Percentiles rank a stretch among this genome's conserved stretches.
Conservation (phyloP, 768 basidiomycete species). For the Exsudoporus frostii region DNA sequence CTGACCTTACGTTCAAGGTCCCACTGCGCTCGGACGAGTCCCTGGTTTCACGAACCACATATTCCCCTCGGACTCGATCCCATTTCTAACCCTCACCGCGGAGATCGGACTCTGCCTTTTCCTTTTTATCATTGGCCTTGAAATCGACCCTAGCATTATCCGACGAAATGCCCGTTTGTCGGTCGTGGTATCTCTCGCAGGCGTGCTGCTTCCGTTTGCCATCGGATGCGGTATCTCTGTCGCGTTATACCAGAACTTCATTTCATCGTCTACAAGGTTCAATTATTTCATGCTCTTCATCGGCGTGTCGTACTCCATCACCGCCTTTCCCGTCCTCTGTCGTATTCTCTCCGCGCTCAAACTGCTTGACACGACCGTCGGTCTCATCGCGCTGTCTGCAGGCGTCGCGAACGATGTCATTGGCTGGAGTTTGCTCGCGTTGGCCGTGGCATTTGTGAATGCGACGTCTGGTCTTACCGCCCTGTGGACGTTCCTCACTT, state of each 20-base stretch:
- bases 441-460: slow-evolving; percentile 91
- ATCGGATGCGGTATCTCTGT: slow-evolving; percentile 75
- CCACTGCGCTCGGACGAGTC: slow-evolving; percentile 72
- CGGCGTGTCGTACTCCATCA: slow-evolving; percentile 87
- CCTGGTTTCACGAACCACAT: slow-evolving; percentile 86
- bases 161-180: slow-evolving; percentile 70
- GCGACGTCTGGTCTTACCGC: slow-evolving; percentile 81
- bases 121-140: slow-evolving; percentile 90
- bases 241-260: slow-evolving; percentile 74
- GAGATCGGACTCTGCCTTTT: slow-evolving; percentile 87
- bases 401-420: slow-evolving; percentile 90
- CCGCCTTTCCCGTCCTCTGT: slow-evolving; percentile 87
- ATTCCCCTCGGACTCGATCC: slow-evolving; percentile 67
- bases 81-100: slow-evolving; percentile 83
- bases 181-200: slow-evolving; percentile 67
- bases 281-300: slow-evolving; percentile 93
- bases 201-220: slow-evolving; percentile 85
- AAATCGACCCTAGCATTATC: slow-evolving; percentile 81
- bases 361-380: slow-evolving; percentile 88
- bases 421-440: slow-evolving; percentile 85
- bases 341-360: slow-evolving; percentile 88
- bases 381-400: slow-evolving; percentile 87
- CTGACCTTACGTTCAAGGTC: slow-evolving; percentile 19
- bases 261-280: slow-evolving; percentile 57
- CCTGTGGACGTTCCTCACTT: slow-evolving; percentile 77